Conservation (phyloP, 2,329 filamentous ascomycete genomes). For the Colletotrichum tanaceti region DNA sequence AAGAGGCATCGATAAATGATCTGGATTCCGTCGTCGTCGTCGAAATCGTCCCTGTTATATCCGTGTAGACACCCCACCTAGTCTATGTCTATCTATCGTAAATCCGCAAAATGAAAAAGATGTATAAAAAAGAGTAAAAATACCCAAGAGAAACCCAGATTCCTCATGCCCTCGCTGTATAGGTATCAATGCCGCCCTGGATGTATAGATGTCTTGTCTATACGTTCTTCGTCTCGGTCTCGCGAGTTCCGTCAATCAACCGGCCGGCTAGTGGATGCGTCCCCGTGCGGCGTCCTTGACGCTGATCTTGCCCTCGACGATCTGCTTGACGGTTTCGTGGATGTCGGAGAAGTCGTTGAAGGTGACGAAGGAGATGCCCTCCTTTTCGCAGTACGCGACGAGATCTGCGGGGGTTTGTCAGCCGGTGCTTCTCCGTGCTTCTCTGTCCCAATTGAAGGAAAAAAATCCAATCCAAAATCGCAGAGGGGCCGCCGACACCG, state of each 20-base stretch:
- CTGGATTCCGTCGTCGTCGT: neutral
- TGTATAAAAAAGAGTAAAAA: neutral
- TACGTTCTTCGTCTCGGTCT: neutral
- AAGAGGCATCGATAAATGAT: neutral
- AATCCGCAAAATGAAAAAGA: constrained; percentile 6
- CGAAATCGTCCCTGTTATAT: constrained; percentile 19
- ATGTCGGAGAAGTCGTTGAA: constrained; percentile 89
- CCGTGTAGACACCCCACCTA: constrained; percentile 2
- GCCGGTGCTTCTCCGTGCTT: constrained; percentile 28
- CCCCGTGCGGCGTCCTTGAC: constrained; percentile 76
- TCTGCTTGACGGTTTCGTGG: constrained; percentile 78
- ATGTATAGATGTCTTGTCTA: neutral
- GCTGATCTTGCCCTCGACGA: constrained; percentile 77
- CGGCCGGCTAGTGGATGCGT: constrained; percentile 42
- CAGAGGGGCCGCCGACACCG: neutral
- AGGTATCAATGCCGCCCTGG: constrained; percentile 6
- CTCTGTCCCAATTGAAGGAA: too few relatives aligned
- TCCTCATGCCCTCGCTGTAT: constrained; percentile 16
- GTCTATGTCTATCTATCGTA: constrained; percentile 36
- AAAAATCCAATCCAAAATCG: too few relatives aligned
- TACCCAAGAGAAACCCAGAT: neutral
- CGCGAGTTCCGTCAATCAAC: neutral
- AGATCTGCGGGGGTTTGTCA: constrained; percentile 69
- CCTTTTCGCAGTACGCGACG: constrained; percentile 84
- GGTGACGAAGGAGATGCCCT: constrained; percentile 87